These are phyloP conservation scores for Mortierella sp. DNA, from an alignment of 371 early-diverging fungal genomes.

Conservation along the genomic window DNA sequence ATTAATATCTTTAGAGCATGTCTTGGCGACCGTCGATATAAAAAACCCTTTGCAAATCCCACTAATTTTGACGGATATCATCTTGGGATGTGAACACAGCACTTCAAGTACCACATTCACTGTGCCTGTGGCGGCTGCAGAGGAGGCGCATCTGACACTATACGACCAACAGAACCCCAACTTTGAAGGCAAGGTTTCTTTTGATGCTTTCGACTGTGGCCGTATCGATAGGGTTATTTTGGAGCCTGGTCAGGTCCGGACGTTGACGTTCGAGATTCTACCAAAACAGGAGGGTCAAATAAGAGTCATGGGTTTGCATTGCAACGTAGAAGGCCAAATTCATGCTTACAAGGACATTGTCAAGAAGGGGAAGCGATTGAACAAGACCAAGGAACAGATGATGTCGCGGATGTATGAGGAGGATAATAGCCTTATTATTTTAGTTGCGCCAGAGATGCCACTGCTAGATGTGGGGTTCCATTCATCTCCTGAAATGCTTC, in stretches of 20 bases:
- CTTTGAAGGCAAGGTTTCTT: conserved; percentile 45
- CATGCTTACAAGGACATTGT: conserved; percentile 77
- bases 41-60: conserved; percentile 57
- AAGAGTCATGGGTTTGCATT: conserved; percentile 80
- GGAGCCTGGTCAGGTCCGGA: conserved; percentile 51
- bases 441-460: conserved; percentile 88
- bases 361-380: conserved; percentile 81
- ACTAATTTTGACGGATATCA: conserved; percentile 63
- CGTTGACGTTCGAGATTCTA: conserved; percentile 75
- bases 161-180: conserved; percentile 50
- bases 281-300: conserved; percentile 84
- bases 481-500: conserved; percentile 78
- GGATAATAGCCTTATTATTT: conserved; percentile 78
- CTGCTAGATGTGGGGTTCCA: conserved; percentile 83
- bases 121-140: conserved; percentile 47
- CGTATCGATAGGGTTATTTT: conserved; percentile 51
- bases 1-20: conserved; percentile 31
- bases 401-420: conserved; percentile 70
- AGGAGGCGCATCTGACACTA: conserved; percentile 48
- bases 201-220: conserved; percentile 46
- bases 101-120: conserved; percentile 57
- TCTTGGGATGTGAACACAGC: conserved; percentile 71
- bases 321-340: conserved; percentile 80
- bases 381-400: conserved; percentile 77
- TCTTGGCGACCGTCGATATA: conserved; percentile 42